Percentiles rank a stretch among this genome's conserved stretches.
These are phyloP conservation scores for Penicillium sp. DNA, from an alignment of 2,329 filamentous ascomycete genomes.

Conservation along the genomic window DNA sequence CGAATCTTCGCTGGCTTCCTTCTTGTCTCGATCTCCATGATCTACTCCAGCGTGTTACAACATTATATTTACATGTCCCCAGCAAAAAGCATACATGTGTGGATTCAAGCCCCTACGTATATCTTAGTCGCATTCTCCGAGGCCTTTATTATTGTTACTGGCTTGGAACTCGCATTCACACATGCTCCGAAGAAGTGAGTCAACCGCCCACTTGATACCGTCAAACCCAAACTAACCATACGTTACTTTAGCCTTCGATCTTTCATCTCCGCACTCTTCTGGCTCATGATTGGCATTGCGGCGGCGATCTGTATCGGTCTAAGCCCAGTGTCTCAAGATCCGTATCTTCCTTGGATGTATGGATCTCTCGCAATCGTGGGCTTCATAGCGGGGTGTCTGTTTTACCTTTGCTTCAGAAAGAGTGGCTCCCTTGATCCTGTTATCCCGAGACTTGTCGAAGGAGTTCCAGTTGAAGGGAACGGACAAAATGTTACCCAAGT, in stretches of 20 bases:
- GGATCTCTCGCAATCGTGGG: conserved; percentile 15
- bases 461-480: not conserved
- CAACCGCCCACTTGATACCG: not conserved
- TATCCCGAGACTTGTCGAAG: not conserved
- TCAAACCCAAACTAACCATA: not conserved
- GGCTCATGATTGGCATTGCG: conserved; percentile 16
- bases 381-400: conserved; percentile 11
- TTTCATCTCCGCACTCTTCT: conserved; percentile 17
- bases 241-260: conserved; percentile 8
- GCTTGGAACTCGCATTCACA: conserved; percentile 13
- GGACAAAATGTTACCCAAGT: not conserved
- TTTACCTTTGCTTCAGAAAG: conserved; percentile 12
- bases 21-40: conserved; percentile 54
- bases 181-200: conserved; percentile 11
- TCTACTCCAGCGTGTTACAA: conserved; percentile 50
- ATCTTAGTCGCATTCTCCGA: conserved; percentile 42
- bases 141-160: conserved; percentile 40
- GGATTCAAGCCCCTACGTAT: conserved; percentile 26
- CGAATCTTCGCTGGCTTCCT: conserved; percentile 52
- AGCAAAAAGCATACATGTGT: conserved; percentile 24
- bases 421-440: not conserved
- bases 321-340: conserved; percentile 17
- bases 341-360: conserved; percentile 21
- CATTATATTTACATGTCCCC: conserved; percentile 19
- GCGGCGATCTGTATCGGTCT: conserved; percentile 20